phyloP scores from a whole-genome alignment of 441 rosid species.

The Macaranga tanarius region DNA sequence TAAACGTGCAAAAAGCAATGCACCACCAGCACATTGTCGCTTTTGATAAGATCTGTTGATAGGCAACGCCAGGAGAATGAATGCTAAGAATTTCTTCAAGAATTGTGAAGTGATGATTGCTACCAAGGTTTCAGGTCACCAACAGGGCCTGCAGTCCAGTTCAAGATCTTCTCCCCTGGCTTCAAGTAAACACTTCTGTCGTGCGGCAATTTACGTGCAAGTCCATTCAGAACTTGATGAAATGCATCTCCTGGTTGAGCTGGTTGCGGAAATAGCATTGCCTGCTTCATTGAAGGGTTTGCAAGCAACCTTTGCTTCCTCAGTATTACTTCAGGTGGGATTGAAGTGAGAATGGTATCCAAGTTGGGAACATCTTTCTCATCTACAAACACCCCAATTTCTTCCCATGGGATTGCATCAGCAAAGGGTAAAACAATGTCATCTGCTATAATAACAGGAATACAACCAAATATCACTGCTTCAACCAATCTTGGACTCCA shows the following conservation, averaged over 20 bases:
- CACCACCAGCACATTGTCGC: constrained; percentile 16
- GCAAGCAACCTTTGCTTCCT: constrained; percentile 93
- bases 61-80: background rate
- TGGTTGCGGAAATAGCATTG: constrained; percentile 93
- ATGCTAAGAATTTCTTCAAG: constrained; percentile 18
- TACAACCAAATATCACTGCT: constrained; percentile 94
- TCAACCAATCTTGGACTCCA: constrained; percentile 98
- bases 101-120: constrained; percentile 11
- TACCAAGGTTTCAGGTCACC: constrained; percentile 90
- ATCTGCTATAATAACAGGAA: constrained; percentile 91
- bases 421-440: constrained; percentile 95
- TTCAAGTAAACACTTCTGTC: constrained; percentile 47
- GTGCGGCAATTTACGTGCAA: constrained; percentile 85
- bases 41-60: constrained; percentile 5
- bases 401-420: constrained; percentile 97
- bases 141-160: constrained; percentile 89
- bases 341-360: constrained; percentile 81
- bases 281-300: constrained; percentile 88
- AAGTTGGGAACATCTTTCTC: constrained; percentile 84
- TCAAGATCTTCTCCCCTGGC: constrained; percentile 56
- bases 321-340: constrained; percentile 67
- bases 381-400: constrained; percentile 79
- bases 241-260: constrained; percentile 89
- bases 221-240: constrained; percentile 87
- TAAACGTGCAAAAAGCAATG: constrained; percentile 6